A percentile compares a stretch with the other conserved stretches of the same genome.
These are phyloP conservation scores for Cutaneotrichosporon curvatum DNA, from an alignment of 1,284 basidiomycete genomes.

Conservation along the genomic window DNA sequence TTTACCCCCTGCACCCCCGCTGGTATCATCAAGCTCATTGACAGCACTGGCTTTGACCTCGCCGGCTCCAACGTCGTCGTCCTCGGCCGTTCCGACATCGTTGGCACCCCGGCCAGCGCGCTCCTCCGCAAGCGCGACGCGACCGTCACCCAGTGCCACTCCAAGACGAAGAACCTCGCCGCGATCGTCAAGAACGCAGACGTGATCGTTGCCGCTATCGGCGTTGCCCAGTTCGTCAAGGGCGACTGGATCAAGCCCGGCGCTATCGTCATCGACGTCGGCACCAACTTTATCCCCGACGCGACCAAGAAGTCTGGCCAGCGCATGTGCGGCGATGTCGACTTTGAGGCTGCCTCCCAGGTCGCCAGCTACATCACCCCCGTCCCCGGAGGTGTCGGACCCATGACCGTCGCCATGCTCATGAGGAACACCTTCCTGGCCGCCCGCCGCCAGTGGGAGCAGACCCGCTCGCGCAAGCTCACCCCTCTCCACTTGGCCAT, in stretches of 20 bases:
- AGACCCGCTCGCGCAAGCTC: slow-evolving; percentile 57
- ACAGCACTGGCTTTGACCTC: slow-evolving; percentile 69
- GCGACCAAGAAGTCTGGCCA: slow-evolving; percentile 88
- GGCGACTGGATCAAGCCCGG: slow-evolving; percentile 95
- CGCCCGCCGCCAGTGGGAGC: slow-evolving; percentile 72
- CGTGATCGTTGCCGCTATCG: slow-evolving; percentile 89
- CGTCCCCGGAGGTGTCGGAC: slow-evolving; percentile 96
- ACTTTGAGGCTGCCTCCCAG: slow-evolving; percentile 67
- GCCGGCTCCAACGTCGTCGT: slow-evolving; percentile 80
- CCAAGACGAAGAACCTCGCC: slow-evolving; percentile 73
- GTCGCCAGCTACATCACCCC: slow-evolving; percentile 90
- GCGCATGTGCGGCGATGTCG: slow-evolving; percentile 92
- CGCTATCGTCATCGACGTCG: slow-evolving; percentile 90
- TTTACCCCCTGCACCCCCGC: slow-evolving; percentile 95
- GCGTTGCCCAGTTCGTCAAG: slow-evolving; percentile 80
- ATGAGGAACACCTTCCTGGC: slow-evolving; percentile 91
- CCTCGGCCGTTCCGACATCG: slow-evolving; percentile 94
- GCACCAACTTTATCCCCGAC: slow-evolving; percentile 94
- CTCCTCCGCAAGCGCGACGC: slow-evolving; percentile 86
- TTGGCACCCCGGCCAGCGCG: slow-evolving; percentile 88
- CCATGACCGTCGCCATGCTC: slow-evolving; percentile 98
- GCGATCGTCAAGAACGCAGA: slow-evolving; percentile 78
- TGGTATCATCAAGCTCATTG: slow-evolving; percentile 82
- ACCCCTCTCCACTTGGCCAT: slow-evolving; percentile 72
- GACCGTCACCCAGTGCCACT: slow-evolving; percentile 97